Conservation (phyloP, 192 early-diverging fungal genomes). For the Coemansia sp. region DNA sequence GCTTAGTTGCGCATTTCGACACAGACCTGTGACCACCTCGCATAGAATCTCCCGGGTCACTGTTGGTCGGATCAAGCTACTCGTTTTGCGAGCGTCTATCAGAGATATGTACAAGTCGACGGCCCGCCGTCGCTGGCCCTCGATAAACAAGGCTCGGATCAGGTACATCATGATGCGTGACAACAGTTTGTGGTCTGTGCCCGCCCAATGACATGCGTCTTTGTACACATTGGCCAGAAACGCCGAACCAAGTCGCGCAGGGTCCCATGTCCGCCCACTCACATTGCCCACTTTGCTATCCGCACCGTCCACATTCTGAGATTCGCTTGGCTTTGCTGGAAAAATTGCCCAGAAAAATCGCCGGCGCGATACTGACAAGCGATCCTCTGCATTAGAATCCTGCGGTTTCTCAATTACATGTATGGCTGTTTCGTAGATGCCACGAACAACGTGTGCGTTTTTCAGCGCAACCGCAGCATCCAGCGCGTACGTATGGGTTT, state of each 20-base stretch:
- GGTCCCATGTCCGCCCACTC: conserved; percentile 24
- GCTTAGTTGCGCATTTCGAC: conserved; percentile 16
- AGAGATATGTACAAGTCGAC: conserved; percentile 13
- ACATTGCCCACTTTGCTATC: background rate
- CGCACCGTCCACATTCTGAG: background rate
- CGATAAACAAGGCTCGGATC: conserved; percentile 34
- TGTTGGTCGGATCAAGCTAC: background rate
- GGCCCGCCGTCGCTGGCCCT: conserved; percentile 20
- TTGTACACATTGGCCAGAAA: conserved; percentile 20
- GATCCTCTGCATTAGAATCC: background rate
- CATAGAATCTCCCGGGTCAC: conserved; percentile 32
- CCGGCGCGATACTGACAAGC: background rate
- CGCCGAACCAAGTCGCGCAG: conserved; percentile 25
- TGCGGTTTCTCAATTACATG: conserved; percentile 7
- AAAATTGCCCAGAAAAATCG: conserved; percentile 26
- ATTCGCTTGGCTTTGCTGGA: background rate
- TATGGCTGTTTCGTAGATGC: conserved; percentile 21
- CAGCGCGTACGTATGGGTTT: conserved; percentile 37
- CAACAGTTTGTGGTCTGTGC: background rate
- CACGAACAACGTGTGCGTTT: conserved; percentile 14
- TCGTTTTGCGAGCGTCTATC: background rate
- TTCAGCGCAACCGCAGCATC: conserved; percentile 30
- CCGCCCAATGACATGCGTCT: conserved; percentile 10
- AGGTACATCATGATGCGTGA: conserved; percentile 20
- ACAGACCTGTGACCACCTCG: conserved; percentile 33